Evolutionary conservation across 2,329 filamentous ascomycete species (phyloP), one percentile per base, ranked within the genome.

Genomic region (Fusarium euwallaceae): DNA sequence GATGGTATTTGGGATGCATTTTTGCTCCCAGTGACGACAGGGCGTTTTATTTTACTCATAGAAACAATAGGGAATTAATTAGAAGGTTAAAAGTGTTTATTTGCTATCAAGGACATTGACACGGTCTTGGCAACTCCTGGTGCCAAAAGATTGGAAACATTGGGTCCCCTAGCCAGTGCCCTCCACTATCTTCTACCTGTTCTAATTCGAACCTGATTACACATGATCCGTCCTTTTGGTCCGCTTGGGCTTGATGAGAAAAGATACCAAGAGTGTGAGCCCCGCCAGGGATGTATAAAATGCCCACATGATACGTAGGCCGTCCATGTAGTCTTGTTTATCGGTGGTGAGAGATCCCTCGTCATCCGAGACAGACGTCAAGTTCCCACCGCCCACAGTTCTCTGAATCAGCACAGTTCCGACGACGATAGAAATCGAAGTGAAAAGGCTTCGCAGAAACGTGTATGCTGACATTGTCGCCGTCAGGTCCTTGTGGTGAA

Each of bases 361-460:
- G 0, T 72, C 59, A 4, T 62, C 41, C 1, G 67, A 69, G 8
- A 71, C 67, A 9, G 72, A 53, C 2, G 75, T 76, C 48, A 78
- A 45, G 17, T 66, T 71, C 4, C 69, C 76, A 12, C 66, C 64
- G 4, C 68, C 66, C 10, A 78, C 64, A 11, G 66, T 70, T 3
- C 76, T 65, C 17, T 94, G 91, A 83, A 95, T 95, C 29, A 95
- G 87, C 32, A 94, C 92, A 12, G 92, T 91, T 39, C 94, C 94
- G 34, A 95, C 86, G 2, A 94, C 92, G 60, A 94, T 88, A 0
- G 90, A 91, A 12, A 91, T 87, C 1, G 91, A 88, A 0, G 91
- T 93, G 10, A 90, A 91, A 2, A 95, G 84, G 71, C 92, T 92
- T 24, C 93, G 90, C 10, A 92, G 86, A 77, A 93, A 93, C 2